Evolutionary conservation across 2,329 filamentous ascomycete species (phyloP).

Genomic region (Exophiala viscosa): DNA sequence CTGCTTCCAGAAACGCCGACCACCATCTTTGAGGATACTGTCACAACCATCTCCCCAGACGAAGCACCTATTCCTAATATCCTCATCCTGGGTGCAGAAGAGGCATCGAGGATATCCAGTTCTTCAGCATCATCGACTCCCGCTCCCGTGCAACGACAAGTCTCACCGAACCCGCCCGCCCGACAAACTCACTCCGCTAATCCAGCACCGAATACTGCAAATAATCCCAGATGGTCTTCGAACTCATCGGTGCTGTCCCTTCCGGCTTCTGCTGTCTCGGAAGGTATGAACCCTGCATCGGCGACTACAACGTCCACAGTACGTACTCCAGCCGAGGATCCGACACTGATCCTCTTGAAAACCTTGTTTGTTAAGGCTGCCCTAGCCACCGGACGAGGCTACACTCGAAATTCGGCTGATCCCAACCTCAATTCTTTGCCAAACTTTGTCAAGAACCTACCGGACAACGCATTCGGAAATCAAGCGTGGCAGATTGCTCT

Average conservation of each 20-base stretch:
- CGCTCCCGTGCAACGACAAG: constrained; percentile 11
- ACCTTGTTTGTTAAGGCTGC: constrained; percentile 78
- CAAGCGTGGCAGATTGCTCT: constrained; percentile 66
- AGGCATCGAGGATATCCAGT: constrained; percentile 32
- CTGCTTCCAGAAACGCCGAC: constrained; percentile 78
- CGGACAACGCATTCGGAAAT: constrained; percentile 73
- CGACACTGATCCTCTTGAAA: constrained; percentile 73
- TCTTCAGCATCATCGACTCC: constrained; percentile 14
- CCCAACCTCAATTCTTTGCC: constrained; percentile 67
- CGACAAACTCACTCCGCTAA: constrained; percentile 19
- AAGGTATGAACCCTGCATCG: constrained; percentile 37
- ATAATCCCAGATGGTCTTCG: constrained; percentile 63
- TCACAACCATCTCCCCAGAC: constrained; percentile 65
- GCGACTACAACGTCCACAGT: constrained; percentile 45
- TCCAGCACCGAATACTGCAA: constrained; percentile 18
- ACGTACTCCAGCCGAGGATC: constrained; percentile 58
- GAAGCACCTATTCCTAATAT: constrained; percentile 80
- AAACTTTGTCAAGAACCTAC: constrained; percentile 71
- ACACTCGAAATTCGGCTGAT: constrained; percentile 18
- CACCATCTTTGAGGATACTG: constrained; percentile 90
- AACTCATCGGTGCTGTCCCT: constrained; percentile 73
- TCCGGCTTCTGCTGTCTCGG: constrained; percentile 54
- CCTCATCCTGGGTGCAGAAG: constrained; percentile 73
- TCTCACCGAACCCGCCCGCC: constrained; percentile 12
- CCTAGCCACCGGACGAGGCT: constrained; percentile 23